Percentiles rank a stretch among this genome's conserved stretches.
These are phyloP conservation scores for Gyrodon lividus DNA, from an alignment of 768 basidiomycete genomes.

Conservation along the genomic window DNA sequence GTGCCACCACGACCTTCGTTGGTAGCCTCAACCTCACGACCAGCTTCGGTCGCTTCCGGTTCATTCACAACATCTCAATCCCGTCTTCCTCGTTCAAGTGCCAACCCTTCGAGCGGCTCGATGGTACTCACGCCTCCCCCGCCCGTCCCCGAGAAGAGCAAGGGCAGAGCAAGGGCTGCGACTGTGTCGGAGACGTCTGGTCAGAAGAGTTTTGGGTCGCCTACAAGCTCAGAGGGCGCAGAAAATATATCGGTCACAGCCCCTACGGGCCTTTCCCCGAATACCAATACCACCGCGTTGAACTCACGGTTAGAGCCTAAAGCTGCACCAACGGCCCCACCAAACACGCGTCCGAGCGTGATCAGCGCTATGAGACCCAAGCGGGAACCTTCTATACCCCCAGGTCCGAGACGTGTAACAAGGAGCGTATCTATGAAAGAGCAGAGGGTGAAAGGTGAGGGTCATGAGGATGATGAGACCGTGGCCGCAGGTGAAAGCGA, in stretches of 20 bases:
- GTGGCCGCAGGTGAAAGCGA: neutral
- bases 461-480: neutral
- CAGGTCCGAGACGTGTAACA: conserved; percentile 23
- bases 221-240: neutral
- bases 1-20: neutral
- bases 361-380: conserved; percentile 17
- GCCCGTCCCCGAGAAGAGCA: neutral
- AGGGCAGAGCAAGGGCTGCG: neutral
- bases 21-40: conserved; percentile 3
- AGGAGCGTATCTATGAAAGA: conserved; percentile 30
- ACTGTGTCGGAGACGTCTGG: neutral
- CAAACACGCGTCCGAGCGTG: neutral
- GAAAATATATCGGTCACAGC: neutral
- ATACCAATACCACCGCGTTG: neutral
- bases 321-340: neutral
- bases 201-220: neutral
- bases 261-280: neutral
- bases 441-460: conserved; percentile 6
- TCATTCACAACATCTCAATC: conserved; percentile 1
- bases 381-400: conserved; percentile 10
- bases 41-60: neutral
- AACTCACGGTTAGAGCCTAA: neutral
- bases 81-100: neutral
- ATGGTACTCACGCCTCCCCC: conserved; percentile 5
- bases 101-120: neutral